phyloP scores from a whole-genome alignment of 2,329 filamentous ascomycete genomes.

The Monosporascus sp. region DNA sequence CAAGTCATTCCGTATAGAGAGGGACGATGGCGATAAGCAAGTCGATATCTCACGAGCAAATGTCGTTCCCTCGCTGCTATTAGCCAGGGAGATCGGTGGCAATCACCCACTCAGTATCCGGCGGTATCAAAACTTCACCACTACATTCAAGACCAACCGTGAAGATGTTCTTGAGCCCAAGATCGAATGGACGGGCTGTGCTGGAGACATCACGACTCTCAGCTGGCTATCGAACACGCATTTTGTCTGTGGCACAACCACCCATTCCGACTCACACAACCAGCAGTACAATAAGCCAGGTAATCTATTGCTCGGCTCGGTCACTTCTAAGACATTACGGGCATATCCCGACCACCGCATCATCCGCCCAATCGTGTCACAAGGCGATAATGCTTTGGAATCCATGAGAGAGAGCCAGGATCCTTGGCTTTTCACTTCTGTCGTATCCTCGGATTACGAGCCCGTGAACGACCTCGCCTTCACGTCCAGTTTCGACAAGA shows the following conservation, averaged over 20 bases:
- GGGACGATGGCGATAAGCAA: constrained; percentile 23
- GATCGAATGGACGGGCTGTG: constrained; percentile 54
- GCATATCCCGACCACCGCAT: constrained; percentile 55
- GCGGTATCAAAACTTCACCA: constrained; percentile 37
- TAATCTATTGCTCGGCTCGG: constrained; percentile 53
- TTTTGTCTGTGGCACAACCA: constrained; percentile 57
- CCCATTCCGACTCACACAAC: constrained; percentile 57
- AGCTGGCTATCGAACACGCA: constrained; percentile 49
- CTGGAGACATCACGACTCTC: constrained; percentile 55
- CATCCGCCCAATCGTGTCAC: constrained; percentile 44
- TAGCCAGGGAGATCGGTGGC: constrained; percentile 45
- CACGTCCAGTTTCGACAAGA: constrained; percentile 57
- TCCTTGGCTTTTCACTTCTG: constrained; percentile 59
- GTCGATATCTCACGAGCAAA: constrained; percentile 22
- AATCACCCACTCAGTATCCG: constrained; percentile 36
- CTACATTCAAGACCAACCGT: constrained; percentile 35
- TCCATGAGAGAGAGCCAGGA: constrained; percentile 55
- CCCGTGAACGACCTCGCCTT: constrained; percentile 39
- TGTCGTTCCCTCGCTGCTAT: constrained; percentile 35
- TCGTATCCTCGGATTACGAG: constrained; percentile 56
- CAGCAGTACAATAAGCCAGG: constrained; percentile 63
- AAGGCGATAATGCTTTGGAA: constrained; percentile 48
- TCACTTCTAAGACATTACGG: constrained; percentile 35
- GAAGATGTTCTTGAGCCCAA: constrained; percentile 48
- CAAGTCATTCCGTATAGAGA: constrained; percentile 25